Evolutionary conservation across 2,329 filamentous ascomycete genomes (phyloP), one percentile per base, ranked within the genome.

Genomic region (Calonectria pteridis): DNA sequence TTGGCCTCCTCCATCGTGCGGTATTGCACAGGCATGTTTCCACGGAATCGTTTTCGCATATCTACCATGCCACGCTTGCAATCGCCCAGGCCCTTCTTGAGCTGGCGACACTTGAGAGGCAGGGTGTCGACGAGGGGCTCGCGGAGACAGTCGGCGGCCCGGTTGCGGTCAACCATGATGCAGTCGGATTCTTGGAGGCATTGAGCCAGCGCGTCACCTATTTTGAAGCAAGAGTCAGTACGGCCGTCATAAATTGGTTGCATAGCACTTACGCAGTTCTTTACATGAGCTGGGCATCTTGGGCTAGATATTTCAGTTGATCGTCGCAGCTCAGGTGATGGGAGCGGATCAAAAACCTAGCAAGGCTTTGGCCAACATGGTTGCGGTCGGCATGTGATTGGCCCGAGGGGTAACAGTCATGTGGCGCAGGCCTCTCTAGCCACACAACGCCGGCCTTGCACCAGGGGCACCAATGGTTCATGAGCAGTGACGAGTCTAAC

Each of bases 121-220:
- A 99, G 92, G 9, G 93, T 93, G 76, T 97, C 93, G 84, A 92
- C 89, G 76, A 98, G 92, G 4, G 96, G 96, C 23, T 93, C 89
- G 63, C 94, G 94, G 58, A 99, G 92, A 85, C 97, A 99, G 82
- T 98, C 96, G 84, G 93, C 89, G 28, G 97, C 95, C 11, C 90
- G 91, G 88, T 98, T 93, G 72, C 96, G 95, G 75, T 98, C 90
- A 73, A 98, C 90, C 92, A 98, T 95, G 81, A 99, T 94, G 86
- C 97, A 99, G 85, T 98, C 96, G 81, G 95, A 98, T 85, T 98
- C 92, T 85, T 98, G 96, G 77, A 99, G 95, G 87, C 97, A 99
- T 88, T 95, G 90, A 76, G 97, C 97, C 82, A 99, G 92, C 26
- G 97, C 97, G 76, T 94, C 93, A 86, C 96, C 96, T 98, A 84